These are phyloP conservation scores for Alloteropsis angusta DNA, from an alignment of 202 grass and related monocot genomes.

Conservation along the genomic window DNA sequence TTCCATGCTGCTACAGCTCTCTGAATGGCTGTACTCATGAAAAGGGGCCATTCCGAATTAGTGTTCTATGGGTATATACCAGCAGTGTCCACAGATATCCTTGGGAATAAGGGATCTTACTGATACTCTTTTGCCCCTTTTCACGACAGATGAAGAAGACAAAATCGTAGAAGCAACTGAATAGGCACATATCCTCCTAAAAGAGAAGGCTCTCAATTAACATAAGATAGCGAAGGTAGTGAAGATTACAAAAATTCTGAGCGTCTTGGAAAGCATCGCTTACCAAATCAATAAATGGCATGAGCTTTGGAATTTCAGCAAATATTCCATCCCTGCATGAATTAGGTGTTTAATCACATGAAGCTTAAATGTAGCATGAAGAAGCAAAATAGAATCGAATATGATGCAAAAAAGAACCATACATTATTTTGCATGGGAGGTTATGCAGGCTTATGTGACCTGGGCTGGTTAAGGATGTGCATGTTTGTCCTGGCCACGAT, in stretches of 20 bases:
- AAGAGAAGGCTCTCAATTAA: conserved; percentile 30
- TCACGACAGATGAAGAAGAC: conserved; percentile 93
- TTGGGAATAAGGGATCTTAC: conserved; percentile 48
- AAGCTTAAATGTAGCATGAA: neutral
- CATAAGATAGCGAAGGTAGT: neutral
- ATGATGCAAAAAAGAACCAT: neutral
- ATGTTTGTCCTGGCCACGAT: neutral
- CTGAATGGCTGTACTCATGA: conserved; percentile 57
- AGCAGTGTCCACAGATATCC: conserved; percentile 2
- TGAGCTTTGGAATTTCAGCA: conserved; percentile 39
- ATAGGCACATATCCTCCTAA: conserved; percentile 61
- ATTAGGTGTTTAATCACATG: conserved; percentile 13
- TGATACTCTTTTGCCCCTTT: conserved; percentile 85
- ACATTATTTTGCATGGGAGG: neutral
- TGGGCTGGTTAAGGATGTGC: neutral
- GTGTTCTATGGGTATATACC: conserved; percentile 24
- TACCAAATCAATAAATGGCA: conserved; percentile 44
- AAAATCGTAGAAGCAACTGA: conserved; percentile 85
- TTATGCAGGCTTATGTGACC: neutral
- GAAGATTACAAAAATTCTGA: conserved; percentile 10
- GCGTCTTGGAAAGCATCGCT: conserved; percentile 6
- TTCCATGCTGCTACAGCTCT: conserved; percentile 78
- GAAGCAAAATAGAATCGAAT: neutral
- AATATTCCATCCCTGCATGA: conserved; percentile 38
- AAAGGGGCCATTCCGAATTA: conserved; percentile 23